Conservation (phyloP, 169 alveolate species). For the Perkinsus chesapeaki region DNA sequence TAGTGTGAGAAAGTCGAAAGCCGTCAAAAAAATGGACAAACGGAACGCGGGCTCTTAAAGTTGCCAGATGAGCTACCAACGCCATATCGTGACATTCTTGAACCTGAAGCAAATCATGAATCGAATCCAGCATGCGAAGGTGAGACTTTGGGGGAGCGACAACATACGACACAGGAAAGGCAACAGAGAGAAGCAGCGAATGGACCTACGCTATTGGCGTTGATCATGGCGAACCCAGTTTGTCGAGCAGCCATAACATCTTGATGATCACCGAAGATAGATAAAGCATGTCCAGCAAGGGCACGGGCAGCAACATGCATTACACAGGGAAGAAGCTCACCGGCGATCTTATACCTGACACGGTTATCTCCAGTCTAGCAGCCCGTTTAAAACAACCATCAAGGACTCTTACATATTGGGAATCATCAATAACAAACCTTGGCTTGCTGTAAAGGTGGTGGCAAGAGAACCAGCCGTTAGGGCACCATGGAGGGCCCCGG, state of each 20-base stretch:
- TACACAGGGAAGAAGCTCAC: conserved; percentile 49
- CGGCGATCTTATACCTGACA: conserved; percentile 50
- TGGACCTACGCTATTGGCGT: neutral
- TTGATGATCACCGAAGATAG: conserved; percentile 43
- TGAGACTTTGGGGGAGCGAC: conserved; percentile 41
- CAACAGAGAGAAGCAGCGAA: neutral
- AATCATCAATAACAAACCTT: conserved; percentile 45
- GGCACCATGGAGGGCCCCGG: conserved; percentile 52
- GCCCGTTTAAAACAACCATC: conserved; percentile 43
- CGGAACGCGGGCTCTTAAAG: conserved; percentile 43
- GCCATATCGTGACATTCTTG: conserved; percentile 50
- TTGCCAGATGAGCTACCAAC: conserved; percentile 40
- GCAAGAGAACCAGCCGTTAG: conserved; percentile 40
- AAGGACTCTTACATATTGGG: conserved; percentile 46
- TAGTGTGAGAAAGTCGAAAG: conserved; percentile 44
- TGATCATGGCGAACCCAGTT: conserved; percentile 40
- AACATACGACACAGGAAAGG: conserved; percentile 21
- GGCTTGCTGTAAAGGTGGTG: conserved; percentile 49
- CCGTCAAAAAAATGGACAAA: conserved; percentile 51
- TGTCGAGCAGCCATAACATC: conserved; percentile 51
- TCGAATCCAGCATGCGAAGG: conserved; percentile 14
- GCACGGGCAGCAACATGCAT: conserved; percentile 45
- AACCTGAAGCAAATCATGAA: neutral
- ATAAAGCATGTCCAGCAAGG: conserved; percentile 44
- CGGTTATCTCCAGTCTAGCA: conserved; percentile 43